Evolutionary conservation across 192 early-diverging fungal genomes (phyloP).

Genomic region (Coemansia sp.): DNA sequence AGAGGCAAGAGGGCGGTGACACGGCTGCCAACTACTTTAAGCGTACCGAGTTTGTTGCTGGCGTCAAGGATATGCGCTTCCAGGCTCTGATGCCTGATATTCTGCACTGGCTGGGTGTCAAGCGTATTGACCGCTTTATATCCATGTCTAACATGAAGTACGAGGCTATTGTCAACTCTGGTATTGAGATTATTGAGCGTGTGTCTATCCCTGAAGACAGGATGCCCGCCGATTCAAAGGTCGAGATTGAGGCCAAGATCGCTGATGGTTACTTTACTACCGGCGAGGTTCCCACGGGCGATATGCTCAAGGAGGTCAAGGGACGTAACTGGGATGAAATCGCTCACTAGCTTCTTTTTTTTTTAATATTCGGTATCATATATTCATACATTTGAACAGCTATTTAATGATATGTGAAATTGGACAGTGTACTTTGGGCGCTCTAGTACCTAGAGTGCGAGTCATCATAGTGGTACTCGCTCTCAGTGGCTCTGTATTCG

Average conservation of each 20-base stretch:
- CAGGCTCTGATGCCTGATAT: constrained; percentile 97
- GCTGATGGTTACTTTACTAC: constrained; percentile 93
- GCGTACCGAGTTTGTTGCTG: constrained; percentile 84
- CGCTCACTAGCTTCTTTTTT: constrained; percentile 25
- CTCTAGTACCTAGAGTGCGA: constrained; percentile 4
- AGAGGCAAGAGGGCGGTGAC: constrained; percentile 81
- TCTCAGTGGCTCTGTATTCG: constrained; percentile 1
- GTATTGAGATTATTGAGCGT: constrained; percentile 86
- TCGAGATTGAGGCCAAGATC: constrained; percentile 97
- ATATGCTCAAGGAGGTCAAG: constrained; percentile 67
- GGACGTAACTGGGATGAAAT: constrained; percentile 84
- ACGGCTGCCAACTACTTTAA: constrained; percentile 88
- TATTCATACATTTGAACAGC: not conserved
- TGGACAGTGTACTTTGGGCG: not conserved
- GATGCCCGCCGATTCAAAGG: constrained; percentile 86
- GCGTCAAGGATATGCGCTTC: constrained; percentile 95
- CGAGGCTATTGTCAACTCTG: constrained; percentile 85
- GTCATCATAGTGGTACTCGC: not conserved
- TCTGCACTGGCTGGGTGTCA: constrained; percentile 92
- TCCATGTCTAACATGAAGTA: constrained; percentile 89
- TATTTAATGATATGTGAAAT: not conserved
- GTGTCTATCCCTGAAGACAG: constrained; percentile 85
- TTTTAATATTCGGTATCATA: not conserved
- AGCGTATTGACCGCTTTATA: constrained; percentile 92
- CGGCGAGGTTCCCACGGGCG: constrained; percentile 58